Evolutionary conservation across 768 basidiomycete genomes (phyloP), one percentile per base, ranked within the genome.

Genomic region (Imleria badia): DNA sequence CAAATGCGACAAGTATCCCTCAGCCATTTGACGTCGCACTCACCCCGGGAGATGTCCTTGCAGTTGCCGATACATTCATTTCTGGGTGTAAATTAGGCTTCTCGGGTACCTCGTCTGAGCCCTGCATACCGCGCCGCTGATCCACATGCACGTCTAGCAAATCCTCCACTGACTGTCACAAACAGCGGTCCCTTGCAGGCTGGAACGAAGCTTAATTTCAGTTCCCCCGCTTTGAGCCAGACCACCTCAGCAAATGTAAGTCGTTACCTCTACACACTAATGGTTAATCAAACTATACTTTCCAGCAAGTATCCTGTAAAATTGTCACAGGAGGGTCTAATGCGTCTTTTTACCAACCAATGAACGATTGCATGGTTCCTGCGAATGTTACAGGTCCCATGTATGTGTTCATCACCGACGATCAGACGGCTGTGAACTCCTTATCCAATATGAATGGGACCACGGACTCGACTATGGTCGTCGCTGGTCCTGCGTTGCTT

Each of bases 1-100:
- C 79, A 41, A 77, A 79, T 15, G 72, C 70, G 55, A 77, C 77
- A 5, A 76, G 84, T 17, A 82, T 89, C 51, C 85, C 90, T 6
- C 68, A 78, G 41, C 76, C 87, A 1, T 93, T 91, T 65, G 91
- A 94, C 66, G 73, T 92, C 23, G 75, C 84, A 8, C 73, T 94
- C n/a, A 74, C 73, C 13, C 88, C 90, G 12, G 71, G 72, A 35
- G 86, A 92, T 66, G 82, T 91, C 26, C 78, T 92, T 41, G 83
- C 88, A 17, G 73, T 91, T 48, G 88, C 86, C 33, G 74, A 78
- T 45, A 69, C 75, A 2, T 90, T 91, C 77, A 80, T 92, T 64
- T 79, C 76, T 34, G 86, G 85, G 15, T 92, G 90, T 55, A 76
- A 83, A 59, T 62, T 83, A 55, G 85, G 84, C 46, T 68, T 89